phyloP scores from a whole-genome alignment of 2,329 filamentous ascomycete genomes.

The Xylaria arbuscula region DNA sequence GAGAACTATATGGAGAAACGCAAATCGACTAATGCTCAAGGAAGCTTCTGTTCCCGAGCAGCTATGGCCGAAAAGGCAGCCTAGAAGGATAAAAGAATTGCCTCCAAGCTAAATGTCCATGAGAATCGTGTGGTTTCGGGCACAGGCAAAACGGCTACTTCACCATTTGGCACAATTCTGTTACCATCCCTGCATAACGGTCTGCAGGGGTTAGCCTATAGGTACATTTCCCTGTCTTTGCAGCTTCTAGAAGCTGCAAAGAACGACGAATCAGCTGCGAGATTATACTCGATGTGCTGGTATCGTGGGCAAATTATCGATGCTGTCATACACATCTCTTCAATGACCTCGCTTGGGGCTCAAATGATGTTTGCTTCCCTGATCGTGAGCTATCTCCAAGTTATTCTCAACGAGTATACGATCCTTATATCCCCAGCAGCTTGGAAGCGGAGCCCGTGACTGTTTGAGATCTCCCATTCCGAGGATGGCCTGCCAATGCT shows the following conservation, averaged over 20 bases:
- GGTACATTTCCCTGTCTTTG: slow-evolving; percentile 18
- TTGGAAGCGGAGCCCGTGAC: slow-evolving; percentile 11
- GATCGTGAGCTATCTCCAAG: background rate
- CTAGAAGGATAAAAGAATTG: background rate
- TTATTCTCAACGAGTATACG: background rate
- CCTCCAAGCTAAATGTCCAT: slow-evolving; percentile 4
- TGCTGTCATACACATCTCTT: background rate
- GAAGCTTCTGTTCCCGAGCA: background rate
- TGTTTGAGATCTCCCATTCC: background rate
- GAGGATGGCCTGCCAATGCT: background rate
- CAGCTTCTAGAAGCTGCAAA: slow-evolving; percentile 28
- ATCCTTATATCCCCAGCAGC: background rate
- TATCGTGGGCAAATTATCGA: slow-evolving; percentile 10
- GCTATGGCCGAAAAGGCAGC: background rate
- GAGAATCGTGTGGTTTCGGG: slow-evolving; percentile 25
- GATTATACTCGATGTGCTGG: background rate
- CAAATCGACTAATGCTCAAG: background rate
- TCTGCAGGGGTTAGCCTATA: slow-evolving; percentile 27
- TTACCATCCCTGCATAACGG: slow-evolving; percentile 33
- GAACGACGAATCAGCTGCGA: slow-evolving; percentile 21
- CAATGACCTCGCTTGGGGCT: background rate
- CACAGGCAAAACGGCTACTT: slow-evolving; percentile 23
- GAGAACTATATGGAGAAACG: background rate
- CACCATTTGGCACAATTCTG: slow-evolving; percentile 21
- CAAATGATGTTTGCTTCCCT: background rate